A percentile compares a stretch with the other conserved stretches of the same genome.
Conservation (phyloP, 2,329 filamentous ascomycete species). For the Neoscytalidium dimidiatum region DNA sequence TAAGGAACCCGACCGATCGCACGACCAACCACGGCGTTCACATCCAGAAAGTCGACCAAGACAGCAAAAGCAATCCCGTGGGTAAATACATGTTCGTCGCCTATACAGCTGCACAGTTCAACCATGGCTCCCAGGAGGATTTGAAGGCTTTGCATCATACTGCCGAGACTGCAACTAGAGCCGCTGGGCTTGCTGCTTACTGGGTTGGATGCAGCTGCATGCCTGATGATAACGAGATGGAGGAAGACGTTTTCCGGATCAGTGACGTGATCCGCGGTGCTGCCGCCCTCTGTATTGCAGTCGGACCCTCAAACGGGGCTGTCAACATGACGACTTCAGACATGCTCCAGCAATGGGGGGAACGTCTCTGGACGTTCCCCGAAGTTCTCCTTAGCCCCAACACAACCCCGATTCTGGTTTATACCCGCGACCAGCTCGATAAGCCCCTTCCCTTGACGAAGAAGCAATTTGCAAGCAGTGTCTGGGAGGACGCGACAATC, state of each 20-base stretch:
- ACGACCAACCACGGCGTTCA: neutral
- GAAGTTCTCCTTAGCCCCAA: slow-evolving; percentile 42
- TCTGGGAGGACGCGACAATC: slow-evolving; percentile 43
- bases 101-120: slow-evolving; percentile 46
- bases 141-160: slow-evolving; percentile 35
- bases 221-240: slow-evolving; percentile 33
- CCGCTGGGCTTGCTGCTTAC: slow-evolving; percentile 42
- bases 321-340: slow-evolving; percentile 27
- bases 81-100: slow-evolving; percentile 42
- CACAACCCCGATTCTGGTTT: slow-evolving; percentile 34
- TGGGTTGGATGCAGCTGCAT: slow-evolving; percentile 50
- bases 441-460: slow-evolving; percentile 35
- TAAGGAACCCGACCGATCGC: slow-evolving; percentile 19
- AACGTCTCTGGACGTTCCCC: slow-evolving; percentile 50
- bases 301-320: slow-evolving; percentile 31
- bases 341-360: slow-evolving; percentile 47
- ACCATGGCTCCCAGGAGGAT: slow-evolving; percentile 29
- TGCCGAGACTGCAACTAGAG: slow-evolving; percentile 40
- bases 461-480: slow-evolving; percentile 42
- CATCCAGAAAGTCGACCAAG: neutral
- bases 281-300: slow-evolving; percentile 44
- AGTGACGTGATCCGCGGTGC: slow-evolving; percentile 49
- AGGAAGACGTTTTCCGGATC: slow-evolving; percentile 45
- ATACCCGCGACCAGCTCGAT: slow-evolving; percentile 29
- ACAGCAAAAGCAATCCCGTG: neutral